Evolutionary conservation across 257 asterid genomes (phyloP), one percentile per base, ranked within the genome.

Genomic region (Penstemon davidsonii): DNA sequence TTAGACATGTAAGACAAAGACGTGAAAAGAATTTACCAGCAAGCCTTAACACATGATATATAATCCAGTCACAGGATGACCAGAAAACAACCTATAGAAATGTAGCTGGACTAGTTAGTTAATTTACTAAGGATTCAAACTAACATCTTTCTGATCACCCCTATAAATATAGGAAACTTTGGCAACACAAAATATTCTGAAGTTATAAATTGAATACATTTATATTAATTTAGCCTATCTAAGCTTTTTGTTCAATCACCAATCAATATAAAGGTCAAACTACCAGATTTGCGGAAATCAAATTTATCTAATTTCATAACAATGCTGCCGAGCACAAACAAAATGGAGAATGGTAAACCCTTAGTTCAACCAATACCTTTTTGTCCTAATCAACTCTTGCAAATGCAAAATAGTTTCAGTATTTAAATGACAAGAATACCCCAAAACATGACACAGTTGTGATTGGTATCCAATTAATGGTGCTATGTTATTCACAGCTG

Each of bases 91-190:
- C 25, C 8, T 8, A 55, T 5, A 52, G 45, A 42, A 50, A 52
- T 33, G 37, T 15, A 41, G 33, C 55, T 51, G 56, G 40, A 41
- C 54, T 43, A 33, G 19, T 44, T 18, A 55, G 58, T 49, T 62
- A 42, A 45, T 62, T 62, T 41, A 47, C 64, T 18, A 40, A 39
- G 39, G 5, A 47, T 58, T 47, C 55, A 52, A 68, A 68, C 7
- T 55, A 33, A 19, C 8, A 4, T 47, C 38, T n/a, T 59, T 7
- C 33, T 25, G 33, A 38, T 60, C 67, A 52, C 33, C 45, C 38
- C 46, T 68, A 18, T 19, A 69, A 60, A 37, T 15, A 70, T 50
- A 18, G 63, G 40, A 39, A 36, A 18, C 55, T 62, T 53, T 25
- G 9, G 49, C 47, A 42, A 52, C 33, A 41, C n/a, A 49, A 38